Base-by-base conservation (phyloP, 495 filamentous ascomycete genomes). In the Ramalina intermedia region DNA sequence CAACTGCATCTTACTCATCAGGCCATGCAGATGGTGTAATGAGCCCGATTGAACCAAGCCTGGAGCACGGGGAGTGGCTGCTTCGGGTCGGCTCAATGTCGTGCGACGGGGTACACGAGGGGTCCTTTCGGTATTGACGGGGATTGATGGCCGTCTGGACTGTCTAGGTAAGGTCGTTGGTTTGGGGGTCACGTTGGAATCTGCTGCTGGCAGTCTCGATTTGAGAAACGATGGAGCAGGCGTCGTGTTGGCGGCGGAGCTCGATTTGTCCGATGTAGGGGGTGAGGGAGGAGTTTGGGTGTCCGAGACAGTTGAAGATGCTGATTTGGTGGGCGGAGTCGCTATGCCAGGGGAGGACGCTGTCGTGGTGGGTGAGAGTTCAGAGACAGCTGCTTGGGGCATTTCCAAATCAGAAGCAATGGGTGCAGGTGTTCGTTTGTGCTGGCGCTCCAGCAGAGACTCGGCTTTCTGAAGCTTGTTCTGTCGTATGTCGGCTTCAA, bases 1-100 rank as follows among this genome's bases (percentile, higher is more conserved):
- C 53, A 82, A 80, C 63, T 94, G 87, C 93, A 98, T 96, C 65
- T 96, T 91, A 20, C 85, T 88, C 49, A 90, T 91, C 47, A 98
- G 76, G 3, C 81, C 81, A 23, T 91, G 87, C 58, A 96, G 90
- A 58, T 98, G 91, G 49, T 83, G 84, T 27, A 98, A 74, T 4
- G 93, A 96, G 35, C 79, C 84, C 16, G 93, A 95, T 35, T 82
- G 72, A 26, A 87, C 82, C 21, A 93, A 57, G 37, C 52, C 68
- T 44, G 61, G 62, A 38, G 51, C 64, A 51, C 55, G 63, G 9
- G 43, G 54, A 33, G 29, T 33, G 37, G 51, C 52, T 20, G 45
- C 42, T 48, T 61, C 66, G 21, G 62, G 61, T 21, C 66, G 63
- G 21, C 66, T 59, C 23, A 68, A 26, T 38, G 62, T 69, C 13